Conservation (phyloP, 2,329 filamentous ascomycete species). For the Trichoderma atrobrunneum region DNA sequence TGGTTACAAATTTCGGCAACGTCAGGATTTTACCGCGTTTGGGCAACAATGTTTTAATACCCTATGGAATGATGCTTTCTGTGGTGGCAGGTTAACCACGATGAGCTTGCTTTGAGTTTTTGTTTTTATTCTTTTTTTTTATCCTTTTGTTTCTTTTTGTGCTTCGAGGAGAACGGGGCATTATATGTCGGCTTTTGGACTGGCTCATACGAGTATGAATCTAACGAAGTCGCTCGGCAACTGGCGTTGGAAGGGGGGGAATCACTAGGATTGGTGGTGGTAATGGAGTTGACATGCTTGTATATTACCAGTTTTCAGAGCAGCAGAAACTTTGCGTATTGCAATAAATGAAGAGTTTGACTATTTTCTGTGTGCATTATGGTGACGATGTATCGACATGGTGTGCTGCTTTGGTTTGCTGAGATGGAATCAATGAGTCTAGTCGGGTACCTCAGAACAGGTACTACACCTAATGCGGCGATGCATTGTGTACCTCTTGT, state of each 20-base stretch:
- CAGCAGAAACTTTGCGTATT: background rate
- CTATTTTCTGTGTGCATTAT: background rate
- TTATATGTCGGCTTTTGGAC: background rate
- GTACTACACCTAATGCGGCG: background rate
- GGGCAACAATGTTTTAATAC: constrained; percentile 31
- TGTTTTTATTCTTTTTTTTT: constrained; percentile 20
- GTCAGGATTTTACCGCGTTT: constrained; percentile 16
- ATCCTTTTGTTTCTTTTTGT: background rate
- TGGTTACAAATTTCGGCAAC: constrained; percentile 18
- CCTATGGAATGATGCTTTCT: constrained; percentile 29
- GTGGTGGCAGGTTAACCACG: constrained; percentile 21
- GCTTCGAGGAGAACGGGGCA: background rate
- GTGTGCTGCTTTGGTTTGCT: background rate
- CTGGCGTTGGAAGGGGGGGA: background rate
- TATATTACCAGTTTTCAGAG: background rate
- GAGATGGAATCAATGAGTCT: too few relatives aligned
- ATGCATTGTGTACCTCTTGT: background rate
- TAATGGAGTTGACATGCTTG: constrained; percentile 6
- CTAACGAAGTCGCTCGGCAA: background rate
- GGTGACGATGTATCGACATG: background rate
- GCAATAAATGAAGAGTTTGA: background rate
- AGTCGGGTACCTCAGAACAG: background rate
- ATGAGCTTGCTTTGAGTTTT: constrained; percentile 1
- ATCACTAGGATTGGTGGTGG: background rate
- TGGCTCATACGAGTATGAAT: background rate